phyloP scores from a whole-genome alignment of 352 stramenopile species.

The Phytopythium montanum region DNA sequence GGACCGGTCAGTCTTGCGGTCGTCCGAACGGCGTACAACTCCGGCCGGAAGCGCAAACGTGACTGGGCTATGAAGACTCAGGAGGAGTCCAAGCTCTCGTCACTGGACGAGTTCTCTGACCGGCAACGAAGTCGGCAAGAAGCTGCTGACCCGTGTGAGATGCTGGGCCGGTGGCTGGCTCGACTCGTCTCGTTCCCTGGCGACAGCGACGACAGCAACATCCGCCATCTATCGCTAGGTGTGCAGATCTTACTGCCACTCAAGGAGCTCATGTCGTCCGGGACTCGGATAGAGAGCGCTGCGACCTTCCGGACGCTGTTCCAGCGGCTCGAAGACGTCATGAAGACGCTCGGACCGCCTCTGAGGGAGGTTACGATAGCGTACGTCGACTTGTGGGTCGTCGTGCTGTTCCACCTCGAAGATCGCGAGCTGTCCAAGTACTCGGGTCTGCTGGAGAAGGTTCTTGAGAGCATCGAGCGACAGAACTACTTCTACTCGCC shows the following conservation, averaged over 20 bases:
- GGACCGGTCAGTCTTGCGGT: not conserved
- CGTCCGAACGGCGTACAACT: not conserved
- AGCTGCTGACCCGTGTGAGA: conserved; percentile 19
- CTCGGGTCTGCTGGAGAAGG: conserved; percentile 26
- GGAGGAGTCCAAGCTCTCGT: not conserved
- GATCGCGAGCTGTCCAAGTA: conserved; percentile 49
- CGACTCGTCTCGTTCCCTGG: conserved; percentile 35
- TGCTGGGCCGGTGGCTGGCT: conserved; percentile 36
- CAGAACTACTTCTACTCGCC: conserved; percentile 16
- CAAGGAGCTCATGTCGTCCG: conserved; percentile 32
- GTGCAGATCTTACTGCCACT: conserved; percentile 50
- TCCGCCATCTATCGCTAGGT: conserved; percentile 25
- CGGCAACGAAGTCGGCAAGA: not conserved
- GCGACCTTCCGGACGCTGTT: conserved; percentile 34
- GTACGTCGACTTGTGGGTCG: conserved; percentile 41
- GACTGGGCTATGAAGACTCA: not conserved
- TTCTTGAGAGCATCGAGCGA: conserved; percentile 35
- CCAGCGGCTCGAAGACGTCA: conserved; percentile 42
- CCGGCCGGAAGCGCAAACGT: conserved; percentile 3
- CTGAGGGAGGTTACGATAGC: conserved; percentile 21
- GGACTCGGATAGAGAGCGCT: conserved; percentile 33
- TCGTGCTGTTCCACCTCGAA: conserved; percentile 42
- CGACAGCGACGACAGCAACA: conserved; percentile 22
- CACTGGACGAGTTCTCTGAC: not conserved
- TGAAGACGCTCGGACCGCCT: conserved; percentile 32